These are phyloP conservation scores for Moesziomyces globuligerus DNA, from an alignment of 1,284 basidiomycete genomes.

Conservation along the genomic window DNA sequence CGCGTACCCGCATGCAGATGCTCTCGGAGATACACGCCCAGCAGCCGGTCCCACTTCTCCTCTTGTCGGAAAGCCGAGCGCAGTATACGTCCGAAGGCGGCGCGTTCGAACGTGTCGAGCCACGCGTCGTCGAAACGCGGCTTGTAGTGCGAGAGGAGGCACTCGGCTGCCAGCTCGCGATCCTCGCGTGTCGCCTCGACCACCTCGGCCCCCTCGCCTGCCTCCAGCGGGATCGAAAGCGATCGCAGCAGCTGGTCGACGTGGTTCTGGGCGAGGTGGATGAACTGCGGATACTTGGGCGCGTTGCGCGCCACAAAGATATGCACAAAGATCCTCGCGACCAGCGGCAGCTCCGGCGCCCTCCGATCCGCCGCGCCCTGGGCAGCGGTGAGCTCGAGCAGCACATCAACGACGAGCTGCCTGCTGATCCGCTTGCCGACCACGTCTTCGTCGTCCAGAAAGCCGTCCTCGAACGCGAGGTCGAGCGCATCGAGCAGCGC, in stretches of 20 bases:
- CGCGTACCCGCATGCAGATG: constrained; percentile 13
- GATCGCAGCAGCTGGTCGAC: constrained; percentile 81
- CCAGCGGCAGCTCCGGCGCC: constrained; percentile 20
- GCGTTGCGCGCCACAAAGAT: constrained; percentile 97
- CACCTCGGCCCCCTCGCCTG: constrained; percentile 30
- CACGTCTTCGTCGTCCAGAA: constrained; percentile 79
- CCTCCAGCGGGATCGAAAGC: constrained; percentile 79
- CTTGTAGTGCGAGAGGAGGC: constrained; percentile 89
- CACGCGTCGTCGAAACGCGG: constrained; percentile 80
- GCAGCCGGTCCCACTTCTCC: constrained; percentile 75
- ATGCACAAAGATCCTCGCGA: constrained; percentile 77
- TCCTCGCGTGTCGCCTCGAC: constrained; percentile 79
- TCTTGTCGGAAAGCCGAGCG: constrained; percentile 82
- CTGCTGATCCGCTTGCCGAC: constrained; percentile 72
- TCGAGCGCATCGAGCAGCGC: constrained; percentile 93
- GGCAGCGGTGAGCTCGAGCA: constrained; percentile 76
- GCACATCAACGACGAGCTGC: constrained; percentile 82
- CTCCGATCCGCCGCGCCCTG: not conserved
- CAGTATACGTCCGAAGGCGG: constrained; percentile 90
- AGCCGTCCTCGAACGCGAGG: constrained; percentile 91
- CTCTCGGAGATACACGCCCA: constrained; percentile 30
- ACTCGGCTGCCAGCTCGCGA: constrained; percentile 93
- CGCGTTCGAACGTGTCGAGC: constrained; percentile 78
- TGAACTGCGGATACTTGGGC: constrained; percentile 93
- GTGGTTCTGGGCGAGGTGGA: constrained; percentile 76